Evolutionary conservation across 2,329 filamentous ascomycete genomes (phyloP), one percentile per base, ranked within the genome.

Genomic region (Penicillium sp.): DNA sequence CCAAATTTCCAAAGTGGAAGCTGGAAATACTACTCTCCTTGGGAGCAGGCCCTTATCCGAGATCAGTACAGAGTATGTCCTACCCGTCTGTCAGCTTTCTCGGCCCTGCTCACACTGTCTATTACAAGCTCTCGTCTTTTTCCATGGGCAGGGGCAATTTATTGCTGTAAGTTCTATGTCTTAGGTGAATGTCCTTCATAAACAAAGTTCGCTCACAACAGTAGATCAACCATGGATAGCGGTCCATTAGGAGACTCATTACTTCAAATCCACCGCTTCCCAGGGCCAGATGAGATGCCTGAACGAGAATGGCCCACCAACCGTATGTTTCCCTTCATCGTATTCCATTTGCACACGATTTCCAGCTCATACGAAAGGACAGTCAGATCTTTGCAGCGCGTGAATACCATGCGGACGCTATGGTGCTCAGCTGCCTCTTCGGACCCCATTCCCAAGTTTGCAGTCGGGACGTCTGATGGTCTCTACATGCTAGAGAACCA

Each of bases 391-490:
- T n/a, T n/a, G n/a, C n/a, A n/a, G n/a, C n/a, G n/a, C n/a, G n/a
- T n/a, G n/a, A n/a, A n/a, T n/a, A n/a, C n/a, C n/a, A n/a, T n/a
- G n/a, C n/a, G n/a, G n/a, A n/a, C n/a, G 21, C 11, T 23, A 4
- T 9, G 10, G 11, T 27, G 64, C 3, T 58, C 64, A 1, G 44
- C 66, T 2, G 62, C 59, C 16, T 66, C 66, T 25, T 45, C 44
- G 15, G 50, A 56, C 3, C 43, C 50, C 11, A 58, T 48, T 11
- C 51, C 59, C 1, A 37, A 58, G 7, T 70, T 69, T 31, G 64
- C 64, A 18, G 50, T 69, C 20, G 67, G 66, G 3, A 64, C 64
- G 4, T 67, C 63, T 3, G 51, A 61, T 2, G 65, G 65, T 10
- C 47, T 70, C 7, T 47, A 64, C 31, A 64, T 57, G 2, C 42